phyloP scores from a whole-genome alignment of 208 protist species.

The Trichomonas vaginalis region DNA sequence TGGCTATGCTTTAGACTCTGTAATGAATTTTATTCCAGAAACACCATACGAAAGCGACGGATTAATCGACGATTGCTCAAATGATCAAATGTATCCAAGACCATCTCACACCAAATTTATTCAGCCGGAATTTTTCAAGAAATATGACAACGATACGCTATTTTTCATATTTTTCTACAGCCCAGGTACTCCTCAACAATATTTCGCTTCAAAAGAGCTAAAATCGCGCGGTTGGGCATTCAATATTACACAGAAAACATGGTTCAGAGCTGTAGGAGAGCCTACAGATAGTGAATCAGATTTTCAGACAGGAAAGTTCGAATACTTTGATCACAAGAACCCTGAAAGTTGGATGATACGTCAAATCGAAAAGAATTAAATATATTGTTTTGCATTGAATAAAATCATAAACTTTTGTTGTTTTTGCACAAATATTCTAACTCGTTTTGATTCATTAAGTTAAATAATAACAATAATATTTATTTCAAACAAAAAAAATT shows the following conservation, averaged over 20 bases:
- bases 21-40: slow-evolving; percentile 16
- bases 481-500: too few species aligned
- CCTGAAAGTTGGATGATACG: neutral
- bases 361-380: neutral
- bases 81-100: neutral
- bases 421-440: too few species aligned
- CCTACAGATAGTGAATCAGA: neutral
- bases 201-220: neutral
- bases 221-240: neutral
- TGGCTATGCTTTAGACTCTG: neutral
- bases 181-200: neutral
- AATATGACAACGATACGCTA: neutral
- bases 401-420: too few species aligned
- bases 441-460: too few species aligned
- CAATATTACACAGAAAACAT: neutral
- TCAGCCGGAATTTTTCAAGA: slow-evolving; percentile 17
- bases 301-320: neutral
- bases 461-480: too few species aligned
- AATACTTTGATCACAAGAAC: neutral
- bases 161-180: slow-evolving; percentile 18
- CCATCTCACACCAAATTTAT: neutral
- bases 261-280: neutral
- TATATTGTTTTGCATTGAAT: neutral
- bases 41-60: neutral
- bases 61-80: neutral